Evolutionary conservation across 202 grass and related monocot genomes (phyloP), one percentile per base, ranked within the genome.

Genomic region (Carex arenaria): DNA sequence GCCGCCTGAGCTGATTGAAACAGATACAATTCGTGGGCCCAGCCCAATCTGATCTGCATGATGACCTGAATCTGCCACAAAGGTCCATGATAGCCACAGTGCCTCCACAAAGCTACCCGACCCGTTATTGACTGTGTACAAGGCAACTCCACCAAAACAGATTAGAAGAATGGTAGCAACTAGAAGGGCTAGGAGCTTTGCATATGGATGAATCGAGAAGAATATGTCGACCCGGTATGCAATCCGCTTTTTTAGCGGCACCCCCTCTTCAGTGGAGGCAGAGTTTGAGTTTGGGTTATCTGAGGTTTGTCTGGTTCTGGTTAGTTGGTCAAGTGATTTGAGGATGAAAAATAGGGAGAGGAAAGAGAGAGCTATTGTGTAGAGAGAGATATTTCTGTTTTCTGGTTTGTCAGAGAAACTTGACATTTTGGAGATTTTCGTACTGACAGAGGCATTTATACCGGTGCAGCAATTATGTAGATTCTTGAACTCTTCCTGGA

Each of bases 31-130:
- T 73, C 95, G 87, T 70, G 95, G 90, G 18, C 95, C 92, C 43
- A 93, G 80, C 10, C 95, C 95, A 82, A 90, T 80, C 80, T 98
- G 95, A 69, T 98, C 95, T 1, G 92, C 92, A 91, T 98, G 92
- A 72, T 98, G 94, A 83, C 95, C 95, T 52, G 95, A 98, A 89
- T 98, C 95, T 77, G 95, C 95, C 82, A 98, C 95, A 89, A 98
- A 98, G 67, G 92, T 98, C 95, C 95, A 98, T 12, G 95, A 98
- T 90, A 95, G 88, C 95, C 95, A 98, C 68, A 98, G 85, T 87
- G 95, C 89, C 88, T 98, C 95, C 57, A 85, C 88, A 72, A 98
- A 90, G 67, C 87, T 92, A 32, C 80, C 63, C 0, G 45, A 67
- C 49, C 49, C 49, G 34, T 89, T 80, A 56, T 91, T 95, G 11